A percentile compares a stretch with the other conserved stretches of the same genome.
Evolutionary conservation across 805 yeast species (phyloP).

Genomic region (Dipodascopsis uninucleata): DNA sequence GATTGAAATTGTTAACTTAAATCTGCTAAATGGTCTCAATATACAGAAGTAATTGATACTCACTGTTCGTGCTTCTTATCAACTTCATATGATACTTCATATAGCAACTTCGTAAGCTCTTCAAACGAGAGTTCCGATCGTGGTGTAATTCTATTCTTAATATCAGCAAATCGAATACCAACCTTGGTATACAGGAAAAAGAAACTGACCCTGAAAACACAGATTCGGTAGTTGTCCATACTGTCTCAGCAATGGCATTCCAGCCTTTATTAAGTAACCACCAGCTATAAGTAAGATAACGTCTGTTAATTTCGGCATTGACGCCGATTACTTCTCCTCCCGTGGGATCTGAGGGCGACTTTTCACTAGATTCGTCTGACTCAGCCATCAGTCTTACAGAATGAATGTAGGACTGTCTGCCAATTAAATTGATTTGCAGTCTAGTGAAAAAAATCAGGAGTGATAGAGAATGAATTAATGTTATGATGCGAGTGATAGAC

Average conservation of each 20-base stretch:
- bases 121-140: slow-evolving; percentile 63
- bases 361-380: too few relatives aligned
- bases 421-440: slow-evolving; percentile 80
- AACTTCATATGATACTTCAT: slow-evolving; percentile 38
- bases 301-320: slow-evolving; percentile 54
- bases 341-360: too few relatives aligned
- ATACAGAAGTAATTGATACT: neutral
- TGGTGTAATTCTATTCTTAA: slow-evolving; percentile 42
- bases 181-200: neutral
- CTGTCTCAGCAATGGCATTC: slow-evolving; percentile 50
- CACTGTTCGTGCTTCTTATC: slow-evolving; percentile 7
- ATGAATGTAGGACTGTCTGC: slow-evolving; percentile 79
- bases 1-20: neutral
- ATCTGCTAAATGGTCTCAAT: neutral
- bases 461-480: slow-evolving; percentile 65
- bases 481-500: slow-evolving; percentile 67
- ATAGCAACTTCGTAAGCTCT: slow-evolving; percentile 51
- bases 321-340: too few relatives aligned
- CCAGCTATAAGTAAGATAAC: slow-evolving; percentile 85
- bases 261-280: slow-evolving; percentile 90
- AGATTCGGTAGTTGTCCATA: slow-evolving; percentile 54
- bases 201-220: slow-evolving; percentile 47
- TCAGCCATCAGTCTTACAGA: slow-evolving; percentile 46
- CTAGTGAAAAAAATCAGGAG: slow-evolving; percentile 74
- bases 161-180: slow-evolving; percentile 2